phyloP scores from a whole-genome alignment of 163 green algal species.

The Scenedesmus sp. region DNA sequence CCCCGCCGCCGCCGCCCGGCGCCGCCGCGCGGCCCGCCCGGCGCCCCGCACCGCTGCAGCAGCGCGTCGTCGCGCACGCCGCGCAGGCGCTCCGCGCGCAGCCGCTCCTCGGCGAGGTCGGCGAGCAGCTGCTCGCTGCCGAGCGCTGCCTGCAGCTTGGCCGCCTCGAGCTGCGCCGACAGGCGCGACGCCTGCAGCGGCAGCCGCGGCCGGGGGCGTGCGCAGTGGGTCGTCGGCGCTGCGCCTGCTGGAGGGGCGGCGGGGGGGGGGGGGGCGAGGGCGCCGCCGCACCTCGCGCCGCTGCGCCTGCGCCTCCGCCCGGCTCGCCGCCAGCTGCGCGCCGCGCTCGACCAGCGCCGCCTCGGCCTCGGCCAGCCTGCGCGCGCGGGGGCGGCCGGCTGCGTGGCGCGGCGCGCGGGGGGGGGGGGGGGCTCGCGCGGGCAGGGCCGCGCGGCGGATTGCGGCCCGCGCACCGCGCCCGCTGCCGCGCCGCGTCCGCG shows the following conservation, averaged over 20 bases:
- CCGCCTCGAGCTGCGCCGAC: conserved; percentile 57
- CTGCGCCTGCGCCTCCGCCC: conserved; percentile 34
- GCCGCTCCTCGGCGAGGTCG: conserved; percentile 47
- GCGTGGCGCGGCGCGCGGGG: too few relatives aligned
- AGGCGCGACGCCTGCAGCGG: conserved; percentile 49
- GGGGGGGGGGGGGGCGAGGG: neutral
- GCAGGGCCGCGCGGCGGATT: too few relatives aligned
- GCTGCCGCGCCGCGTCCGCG: neutral
- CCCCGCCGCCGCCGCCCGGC: neutral
- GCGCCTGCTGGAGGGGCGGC: neutral
- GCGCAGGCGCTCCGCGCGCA: conserved; percentile 39
- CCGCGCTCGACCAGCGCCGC: conserved; percentile 5
- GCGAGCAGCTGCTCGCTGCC: conserved; percentile 41
- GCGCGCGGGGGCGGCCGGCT: neutral
- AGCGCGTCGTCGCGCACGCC: conserved; percentile 52
- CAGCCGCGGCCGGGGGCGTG: neutral
- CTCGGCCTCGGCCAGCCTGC: conserved; percentile 42
- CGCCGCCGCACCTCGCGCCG: conserved; percentile 46
- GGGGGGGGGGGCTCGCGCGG: too few relatives aligned
- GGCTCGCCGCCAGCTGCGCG: conserved; percentile 18
- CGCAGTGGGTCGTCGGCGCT: neutral
- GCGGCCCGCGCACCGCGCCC: neutral
- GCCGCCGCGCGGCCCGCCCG: neutral
- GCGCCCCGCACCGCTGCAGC: neutral
- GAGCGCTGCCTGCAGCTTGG: conserved; percentile 44